phyloP scores from a whole-genome alignment of 176 grass and related monocot genomes.

The Bromus sterilis region DNA sequence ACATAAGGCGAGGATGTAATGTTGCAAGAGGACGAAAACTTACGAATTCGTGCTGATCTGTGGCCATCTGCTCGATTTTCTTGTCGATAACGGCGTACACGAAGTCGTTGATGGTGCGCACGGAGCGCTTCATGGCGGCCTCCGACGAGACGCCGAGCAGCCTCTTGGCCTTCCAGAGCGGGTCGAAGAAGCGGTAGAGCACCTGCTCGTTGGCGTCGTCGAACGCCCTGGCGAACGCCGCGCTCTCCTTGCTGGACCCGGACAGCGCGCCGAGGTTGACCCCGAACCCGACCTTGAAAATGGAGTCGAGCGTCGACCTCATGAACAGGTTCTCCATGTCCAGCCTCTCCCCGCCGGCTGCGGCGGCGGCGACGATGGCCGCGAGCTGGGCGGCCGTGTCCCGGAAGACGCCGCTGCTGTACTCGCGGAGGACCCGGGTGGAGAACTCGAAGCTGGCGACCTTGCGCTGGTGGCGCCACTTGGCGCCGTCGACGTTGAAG shows the following conservation, averaged over 20 bases:
- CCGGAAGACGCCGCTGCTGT: slow-evolving; percentile 65
- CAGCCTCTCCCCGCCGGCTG: neutral
- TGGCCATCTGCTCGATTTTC: slow-evolving; percentile 38
- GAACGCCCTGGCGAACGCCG: slow-evolving; percentile 61
- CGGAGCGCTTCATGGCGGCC: slow-evolving; percentile 43
- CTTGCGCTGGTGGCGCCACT: slow-evolving; percentile 82
- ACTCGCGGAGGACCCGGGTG: slow-evolving; percentile 53
- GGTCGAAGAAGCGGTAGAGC: slow-evolving; percentile 46
- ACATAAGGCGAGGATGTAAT: too few species aligned
- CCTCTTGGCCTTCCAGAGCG: slow-evolving; percentile 63
- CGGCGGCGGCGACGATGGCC: slow-evolving; percentile 25
- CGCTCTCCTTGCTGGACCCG: slow-evolving; percentile 11
- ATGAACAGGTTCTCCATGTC: slow-evolving; percentile 63
- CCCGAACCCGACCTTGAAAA: slow-evolving; percentile 70
- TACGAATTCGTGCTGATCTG: slow-evolving; percentile 31
- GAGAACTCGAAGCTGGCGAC: slow-evolving; percentile 70
- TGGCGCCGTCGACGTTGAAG: slow-evolving; percentile 66
- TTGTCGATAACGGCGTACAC: slow-evolving; percentile 45
- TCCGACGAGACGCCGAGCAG: slow-evolving; percentile 55
- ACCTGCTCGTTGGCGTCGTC: slow-evolving; percentile 54
- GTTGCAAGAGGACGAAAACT: neutral
- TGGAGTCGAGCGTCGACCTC: slow-evolving; percentile 66
- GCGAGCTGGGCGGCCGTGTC: slow-evolving; percentile 47
- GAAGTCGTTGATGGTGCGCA: slow-evolving; percentile 51
- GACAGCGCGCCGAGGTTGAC: slow-evolving; percentile 36